Conservation (phyloP, 257 asterid genomes). For the Vinca minor region DNA sequence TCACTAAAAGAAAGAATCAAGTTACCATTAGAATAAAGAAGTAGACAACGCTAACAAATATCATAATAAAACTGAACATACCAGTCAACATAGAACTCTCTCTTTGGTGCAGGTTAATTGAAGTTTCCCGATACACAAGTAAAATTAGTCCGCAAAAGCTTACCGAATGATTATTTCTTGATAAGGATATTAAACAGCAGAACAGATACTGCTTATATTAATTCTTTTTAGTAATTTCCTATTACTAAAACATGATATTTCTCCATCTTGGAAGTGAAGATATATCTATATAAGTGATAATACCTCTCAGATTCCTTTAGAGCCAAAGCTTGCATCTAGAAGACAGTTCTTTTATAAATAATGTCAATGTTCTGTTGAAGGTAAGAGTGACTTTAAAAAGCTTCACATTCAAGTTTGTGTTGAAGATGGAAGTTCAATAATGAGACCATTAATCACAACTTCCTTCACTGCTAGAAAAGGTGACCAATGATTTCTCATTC, state of each 20-base stretch:
- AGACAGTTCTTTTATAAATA: not conserved
- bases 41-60: not conserved
- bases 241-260: not conserved
- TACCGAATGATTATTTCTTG: not conserved
- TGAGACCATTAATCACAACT: not conserved
- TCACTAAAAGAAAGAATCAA: slow-evolving; percentile 82
- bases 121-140: not conserved
- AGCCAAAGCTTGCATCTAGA: not conserved
- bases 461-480: not conserved
- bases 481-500: too few species aligned
- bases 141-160: not conserved
- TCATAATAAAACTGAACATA: slow-evolving; percentile 9
- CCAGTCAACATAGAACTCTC: not conserved
- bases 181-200: not conserved
- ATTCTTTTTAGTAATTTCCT: not conserved
- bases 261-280: not conserved
- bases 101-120: not conserved
- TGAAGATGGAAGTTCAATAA: not conserved
- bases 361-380: not conserved
- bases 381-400: not conserved
- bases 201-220: not conserved
- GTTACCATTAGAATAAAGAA: slow-evolving; percentile 33
- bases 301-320: not conserved
- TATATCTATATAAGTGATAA: not conserved
- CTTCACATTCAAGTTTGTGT: not conserved